Evolutionary conservation across 306 rosid species (phyloP), one percentile per base, ranked within the genome.

Genomic region (Crotalaria pallida): DNA sequence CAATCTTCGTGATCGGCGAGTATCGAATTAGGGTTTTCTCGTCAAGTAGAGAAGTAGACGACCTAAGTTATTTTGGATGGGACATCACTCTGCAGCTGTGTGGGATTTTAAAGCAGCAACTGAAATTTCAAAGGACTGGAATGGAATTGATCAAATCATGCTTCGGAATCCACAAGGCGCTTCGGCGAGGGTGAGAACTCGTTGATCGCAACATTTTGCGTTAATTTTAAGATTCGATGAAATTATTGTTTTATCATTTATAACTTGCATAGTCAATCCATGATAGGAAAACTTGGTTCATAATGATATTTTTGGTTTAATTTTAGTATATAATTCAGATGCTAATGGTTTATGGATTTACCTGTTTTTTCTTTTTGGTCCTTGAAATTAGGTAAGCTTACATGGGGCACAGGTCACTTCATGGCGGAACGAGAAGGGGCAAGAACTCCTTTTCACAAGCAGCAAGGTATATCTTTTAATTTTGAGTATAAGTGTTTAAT

Each of bases 391-490:
- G 97, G 88, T 93, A 71, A 88, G 97, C 83, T 85, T 93, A 81
- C 80, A 84, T 69, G 97, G 98, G 73, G 98, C 92, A 52, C 98
- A 93, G 73, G 88, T 93, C 77, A 82, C 89, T 68, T 93, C 98
- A 5, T 93, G 98, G 98, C 79, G 84, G 75, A 88, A 85, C 60
- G 91, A 87, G 70, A 84, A 73, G 21, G 98, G 98, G 6, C 92
- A 93, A 87, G 98, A 93, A 69, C 97, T 88, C 77, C 83, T 90
- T 7, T 93, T 93, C 86, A 87, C 97, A 21, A 93, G 97, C 78
- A 85, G 89, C 76, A 93, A 93, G 97, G 98, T 88, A 24, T 27
- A 31, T n/a, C 34, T 45, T 53, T 36, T 12, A 56, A 41, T 56
- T 34, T 56, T 72, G 67, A 8, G 67, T 13, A 24, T 23, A 40